A percentile compares a stretch with the other conserved stretches of the same genome.
Conservation (phyloP, 2,329 filamentous ascomycete species). For the Clarireedia paspali region DNA sequence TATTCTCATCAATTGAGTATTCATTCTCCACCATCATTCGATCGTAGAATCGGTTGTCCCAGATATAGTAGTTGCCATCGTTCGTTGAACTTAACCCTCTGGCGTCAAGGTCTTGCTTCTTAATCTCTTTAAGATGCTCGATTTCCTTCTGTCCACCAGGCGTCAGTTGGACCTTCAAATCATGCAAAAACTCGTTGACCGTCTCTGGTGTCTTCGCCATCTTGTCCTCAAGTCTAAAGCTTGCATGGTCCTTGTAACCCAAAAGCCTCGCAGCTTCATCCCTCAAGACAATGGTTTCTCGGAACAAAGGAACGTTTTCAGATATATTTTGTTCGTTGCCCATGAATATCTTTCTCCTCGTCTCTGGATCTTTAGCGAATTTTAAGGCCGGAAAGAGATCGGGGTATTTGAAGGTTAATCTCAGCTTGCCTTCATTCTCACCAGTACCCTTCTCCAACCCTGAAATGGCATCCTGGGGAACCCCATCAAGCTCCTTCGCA, state of each 20-base stretch:
- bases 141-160: constrained; percentile 66
- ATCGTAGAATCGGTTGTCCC: constrained; percentile 77
- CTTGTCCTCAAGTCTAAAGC: constrained; percentile 71
- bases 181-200: constrained; percentile 65
- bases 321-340: constrained; percentile 67
- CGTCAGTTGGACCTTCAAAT: constrained; percentile 58
- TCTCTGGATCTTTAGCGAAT: constrained; percentile 64
- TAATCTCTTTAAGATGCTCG: constrained; percentile 61
- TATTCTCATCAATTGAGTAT: constrained; percentile 70
- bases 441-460: constrained; percentile 63
- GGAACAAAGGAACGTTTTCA: constrained; percentile 67
- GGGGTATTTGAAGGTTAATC: constrained; percentile 76
- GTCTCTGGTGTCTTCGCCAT: constrained; percentile 73
- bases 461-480: constrained; percentile 61
- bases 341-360: constrained; percentile 61
- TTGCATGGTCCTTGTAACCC: constrained; percentile 70
- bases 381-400: constrained; percentile 73
- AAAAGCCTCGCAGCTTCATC: constrained; percentile 72
- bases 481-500: constrained; percentile 63
- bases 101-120: constrained; percentile 59
- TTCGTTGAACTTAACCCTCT: constrained; percentile 44
- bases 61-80: constrained; percentile 70
- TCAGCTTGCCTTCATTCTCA: constrained; percentile 66
- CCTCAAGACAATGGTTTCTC: constrained; percentile 64
- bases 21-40: constrained; percentile 74